A percentile compares a stretch with the other conserved stretches of the same genome.
These are phyloP conservation scores for Passalora sequoiae DNA, from an alignment of 2,329 filamentous ascomycete genomes.

Conservation along the genomic window DNA sequence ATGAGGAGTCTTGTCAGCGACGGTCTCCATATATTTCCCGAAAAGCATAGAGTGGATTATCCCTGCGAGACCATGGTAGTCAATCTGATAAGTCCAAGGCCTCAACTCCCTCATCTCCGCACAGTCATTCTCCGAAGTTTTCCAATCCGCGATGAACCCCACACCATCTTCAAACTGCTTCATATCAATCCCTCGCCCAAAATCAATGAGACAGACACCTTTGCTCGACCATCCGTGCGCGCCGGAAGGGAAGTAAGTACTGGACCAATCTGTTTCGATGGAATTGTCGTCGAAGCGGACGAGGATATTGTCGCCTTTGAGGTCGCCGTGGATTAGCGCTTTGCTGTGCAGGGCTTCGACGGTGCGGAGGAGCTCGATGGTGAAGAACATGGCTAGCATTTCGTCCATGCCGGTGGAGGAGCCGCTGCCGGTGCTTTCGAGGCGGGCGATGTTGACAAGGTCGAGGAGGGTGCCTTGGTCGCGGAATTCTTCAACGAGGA, in stretches of 20 bases:
- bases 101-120: slow-evolving; percentile 90
- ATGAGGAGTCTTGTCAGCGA: slow-evolving; percentile 41
- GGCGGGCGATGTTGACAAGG: slow-evolving; percentile 78
- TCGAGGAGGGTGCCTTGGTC: slow-evolving; percentile 92
- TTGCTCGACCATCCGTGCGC: slow-evolving; percentile 71
- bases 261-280: slow-evolving; percentile 46
- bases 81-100: slow-evolving; percentile 96
- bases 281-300: slow-evolving; percentile 64
- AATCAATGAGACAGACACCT: slow-evolving; percentile 85
- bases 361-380: slow-evolving; percentile 83
- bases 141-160: slow-evolving; percentile 93
- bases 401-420: slow-evolving; percentile 97
- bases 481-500: slow-evolving; percentile 80
- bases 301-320: slow-evolving; percentile 94
- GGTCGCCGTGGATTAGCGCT: slow-evolving; percentile 80
- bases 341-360: slow-evolving; percentile 79
- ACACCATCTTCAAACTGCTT: slow-evolving; percentile 69
- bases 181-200: slow-evolving; percentile 93
- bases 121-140: slow-evolving; percentile 79
- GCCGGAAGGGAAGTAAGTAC: slow-evolving; percentile 68
- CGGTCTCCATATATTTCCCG: slow-evolving; percentile 87
- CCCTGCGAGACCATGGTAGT: slow-evolving; percentile 88
- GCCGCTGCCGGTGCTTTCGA: slow-evolving; percentile 50
- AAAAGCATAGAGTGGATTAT: slow-evolving; percentile 86
- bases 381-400: slow-evolving; percentile 88